Conservation (phyloP, 139 green algal genomes). For the Yamagishiella unicocca region DNA sequence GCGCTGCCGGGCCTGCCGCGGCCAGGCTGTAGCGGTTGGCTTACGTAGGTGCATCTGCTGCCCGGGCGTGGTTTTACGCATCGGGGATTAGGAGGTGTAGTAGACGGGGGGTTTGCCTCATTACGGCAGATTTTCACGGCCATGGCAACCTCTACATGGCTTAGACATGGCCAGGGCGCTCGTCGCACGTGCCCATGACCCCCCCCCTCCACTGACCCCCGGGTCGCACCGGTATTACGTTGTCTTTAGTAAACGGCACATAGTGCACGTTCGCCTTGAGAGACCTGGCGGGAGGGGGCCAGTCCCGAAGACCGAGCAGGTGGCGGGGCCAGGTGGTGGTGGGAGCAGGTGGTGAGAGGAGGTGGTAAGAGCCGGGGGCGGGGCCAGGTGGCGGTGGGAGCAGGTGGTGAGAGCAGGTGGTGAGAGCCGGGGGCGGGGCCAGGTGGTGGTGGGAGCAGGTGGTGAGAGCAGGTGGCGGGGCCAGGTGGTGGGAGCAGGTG, state of each 20-base stretch:
- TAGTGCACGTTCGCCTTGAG: slow-evolving; percentile 35
- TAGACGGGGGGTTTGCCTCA: too few relatives aligned
- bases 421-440: not conserved
- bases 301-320: not conserved
- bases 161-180: not conserved
- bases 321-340: not conserved
- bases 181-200: not conserved
- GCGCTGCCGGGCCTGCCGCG: too few relatives aligned
- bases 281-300: too few relatives aligned
- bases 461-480: not conserved
- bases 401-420: not conserved
- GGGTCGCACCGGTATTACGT: slow-evolving; percentile 4
- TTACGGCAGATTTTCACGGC: not conserved
- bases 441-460: not conserved
- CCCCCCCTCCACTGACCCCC: not conserved
- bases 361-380: not conserved
- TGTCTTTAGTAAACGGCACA: slow-evolving; percentile 45
- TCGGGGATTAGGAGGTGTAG: too few relatives aligned
- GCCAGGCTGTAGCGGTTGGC: too few relatives aligned
- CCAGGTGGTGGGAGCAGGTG: too few relatives aligned
- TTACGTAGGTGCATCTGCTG: too few relatives aligned
- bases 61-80: too few relatives aligned
- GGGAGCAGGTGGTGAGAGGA: not conserved
- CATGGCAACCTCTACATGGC: not conserved
- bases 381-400: not conserved